Conservation (phyloP, 2,329 filamentous ascomycete genomes). For the Calycina herbarum region DNA sequence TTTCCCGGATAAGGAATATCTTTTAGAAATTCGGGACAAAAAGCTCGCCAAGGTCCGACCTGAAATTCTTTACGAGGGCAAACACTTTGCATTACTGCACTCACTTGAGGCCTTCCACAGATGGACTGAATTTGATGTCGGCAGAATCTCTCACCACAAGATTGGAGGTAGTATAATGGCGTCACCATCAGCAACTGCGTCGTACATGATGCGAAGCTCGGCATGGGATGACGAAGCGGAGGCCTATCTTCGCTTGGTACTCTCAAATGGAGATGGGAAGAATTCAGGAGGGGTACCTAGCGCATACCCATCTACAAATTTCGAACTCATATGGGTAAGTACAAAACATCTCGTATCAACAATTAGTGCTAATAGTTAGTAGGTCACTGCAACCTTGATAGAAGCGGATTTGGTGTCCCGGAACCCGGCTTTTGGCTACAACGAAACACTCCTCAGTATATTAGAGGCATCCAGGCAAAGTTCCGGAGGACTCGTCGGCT, state of each 20-base stretch:
- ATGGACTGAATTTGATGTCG: neutral
- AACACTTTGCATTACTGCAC: neutral
- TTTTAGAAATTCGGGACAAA: neutral
- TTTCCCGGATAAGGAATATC: neutral
- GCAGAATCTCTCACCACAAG: neutral
- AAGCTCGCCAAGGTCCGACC: neutral
- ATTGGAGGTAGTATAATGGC: conserved; percentile 7
- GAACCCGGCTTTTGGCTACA: neutral
- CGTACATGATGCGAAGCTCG: conserved; percentile 4
- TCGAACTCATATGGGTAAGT: conserved; percentile 2
- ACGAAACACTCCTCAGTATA: neutral
- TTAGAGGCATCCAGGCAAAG: neutral
- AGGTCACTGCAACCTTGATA: neutral
- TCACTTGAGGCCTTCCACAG: conserved; percentile 7
- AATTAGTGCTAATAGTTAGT: neutral
- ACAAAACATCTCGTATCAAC: neutral
- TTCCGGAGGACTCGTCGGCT: conserved; percentile 1
- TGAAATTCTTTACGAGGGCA: neutral
- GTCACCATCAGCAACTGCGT: conserved; percentile 5
- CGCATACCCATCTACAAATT: conserved; percentile 9
- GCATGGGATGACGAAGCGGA: conserved; percentile 8
- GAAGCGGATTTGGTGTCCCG: neutral
- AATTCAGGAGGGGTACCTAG: conserved; percentile 3
- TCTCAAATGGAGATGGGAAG: neutral
- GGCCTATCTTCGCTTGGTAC: neutral